These are phyloP conservation scores for Calycina herbarum DNA, from an alignment of 2,329 filamentous ascomycete genomes.

Conservation along the genomic window DNA sequence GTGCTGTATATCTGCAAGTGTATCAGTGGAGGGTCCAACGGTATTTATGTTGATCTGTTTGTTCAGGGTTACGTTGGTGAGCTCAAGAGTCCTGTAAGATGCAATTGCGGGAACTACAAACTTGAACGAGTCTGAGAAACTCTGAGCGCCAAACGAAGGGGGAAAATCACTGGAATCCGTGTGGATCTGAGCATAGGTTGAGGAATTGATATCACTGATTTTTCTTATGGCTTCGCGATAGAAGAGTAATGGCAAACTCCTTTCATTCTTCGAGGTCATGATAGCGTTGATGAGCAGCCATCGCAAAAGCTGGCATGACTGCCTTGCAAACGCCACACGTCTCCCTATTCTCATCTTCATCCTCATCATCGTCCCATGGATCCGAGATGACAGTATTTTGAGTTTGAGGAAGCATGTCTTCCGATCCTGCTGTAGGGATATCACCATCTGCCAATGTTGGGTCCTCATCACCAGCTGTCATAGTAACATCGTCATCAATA, in stretches of 20 bases:
- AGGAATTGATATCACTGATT: too few species aligned
- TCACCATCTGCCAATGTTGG: neutral
- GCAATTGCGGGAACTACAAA: too few species aligned
- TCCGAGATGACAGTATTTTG: constrained; percentile 29
- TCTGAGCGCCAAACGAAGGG: too few species aligned
- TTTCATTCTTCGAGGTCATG: constrained; percentile 37
- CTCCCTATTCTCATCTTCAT: constrained; percentile 31
- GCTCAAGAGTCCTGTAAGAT: too few species aligned
- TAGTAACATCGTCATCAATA: constrained; percentile 28
- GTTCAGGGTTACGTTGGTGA: too few species aligned
- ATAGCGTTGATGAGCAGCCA: constrained; percentile 49
- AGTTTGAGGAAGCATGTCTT: constrained; percentile 30
- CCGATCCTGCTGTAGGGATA: constrained; percentile 26
- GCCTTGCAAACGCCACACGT: constrained; percentile 46
- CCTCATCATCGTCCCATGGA: constrained; percentile 34
- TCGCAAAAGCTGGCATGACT: constrained; percentile 50
- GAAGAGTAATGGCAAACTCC: neutral
- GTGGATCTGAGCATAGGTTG: too few species aligned
- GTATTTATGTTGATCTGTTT: too few species aligned
- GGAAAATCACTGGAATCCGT: too few species aligned
- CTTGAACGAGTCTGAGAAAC: too few species aligned
- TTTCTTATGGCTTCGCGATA: too few species aligned
- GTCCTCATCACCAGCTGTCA: neutral
- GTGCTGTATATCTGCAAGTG: too few species aligned
- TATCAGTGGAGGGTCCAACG: too few species aligned